Evolutionary conservation across 2,329 filamentous ascomycete genomes (phyloP).

Genomic region (Aspergillus cejpii): DNA sequence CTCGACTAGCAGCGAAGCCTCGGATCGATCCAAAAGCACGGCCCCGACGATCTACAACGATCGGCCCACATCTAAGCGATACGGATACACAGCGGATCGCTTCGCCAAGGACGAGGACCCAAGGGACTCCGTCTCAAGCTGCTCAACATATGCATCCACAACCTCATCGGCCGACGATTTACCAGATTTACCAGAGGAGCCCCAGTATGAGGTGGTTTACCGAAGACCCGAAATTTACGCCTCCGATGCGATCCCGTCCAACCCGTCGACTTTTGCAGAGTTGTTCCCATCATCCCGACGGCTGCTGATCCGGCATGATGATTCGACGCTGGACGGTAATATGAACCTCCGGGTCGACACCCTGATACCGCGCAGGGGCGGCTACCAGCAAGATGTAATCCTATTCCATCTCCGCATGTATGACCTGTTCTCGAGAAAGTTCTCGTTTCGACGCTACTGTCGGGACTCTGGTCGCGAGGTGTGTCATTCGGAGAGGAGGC

Average conservation of each 20-base stretch:
- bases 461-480: slow-evolving; percentile 89
- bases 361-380: slow-evolving; percentile 53
- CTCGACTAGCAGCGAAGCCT: slow-evolving; percentile 34
- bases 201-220: slow-evolving; percentile 46
- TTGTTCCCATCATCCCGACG: slow-evolving; percentile 81
- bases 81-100: slow-evolving; percentile 11
- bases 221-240: slow-evolving; percentile 55
- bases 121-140: slow-evolving; percentile 67
- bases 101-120: slow-evolving; percentile 20
- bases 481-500: slow-evolving; percentile 66
- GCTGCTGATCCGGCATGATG: slow-evolving; percentile 79
- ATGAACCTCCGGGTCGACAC: slow-evolving; percentile 93
- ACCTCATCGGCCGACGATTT: slow-evolving; percentile 55
- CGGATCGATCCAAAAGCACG: slow-evolving; percentile 37
- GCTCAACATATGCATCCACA: slow-evolving; percentile 77
- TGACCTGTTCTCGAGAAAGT: slow-evolving; percentile 76
- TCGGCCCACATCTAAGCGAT: slow-evolving; percentile 22
- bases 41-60: slow-evolving; percentile 36
- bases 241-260: slow-evolving; percentile 65
- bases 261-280: slow-evolving; percentile 71
- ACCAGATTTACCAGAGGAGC: slow-evolving; percentile 36
- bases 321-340: slow-evolving; percentile 83
- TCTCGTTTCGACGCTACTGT: slow-evolving; percentile 85
- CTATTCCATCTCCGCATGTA: slow-evolving; percentile 96
- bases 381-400: slow-evolving; percentile 58